These are phyloP conservation scores for Allium sativum DNA, from an alignment of 106 monocot genomes.

Conservation along the genomic window DNA sequence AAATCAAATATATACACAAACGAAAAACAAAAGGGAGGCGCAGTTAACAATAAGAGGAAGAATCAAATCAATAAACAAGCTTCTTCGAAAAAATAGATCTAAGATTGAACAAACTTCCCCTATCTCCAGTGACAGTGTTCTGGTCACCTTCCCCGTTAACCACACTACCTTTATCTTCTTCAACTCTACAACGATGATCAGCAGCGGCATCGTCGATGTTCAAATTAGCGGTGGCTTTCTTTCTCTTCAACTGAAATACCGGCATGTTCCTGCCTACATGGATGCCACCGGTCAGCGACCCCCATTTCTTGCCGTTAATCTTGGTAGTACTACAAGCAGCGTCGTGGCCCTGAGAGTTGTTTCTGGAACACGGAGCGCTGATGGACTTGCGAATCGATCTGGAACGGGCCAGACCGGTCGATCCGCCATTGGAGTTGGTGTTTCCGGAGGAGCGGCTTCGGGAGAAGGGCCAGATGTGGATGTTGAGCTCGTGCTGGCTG, in stretches of 20 bases:
- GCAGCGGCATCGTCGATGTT: too few species aligned
- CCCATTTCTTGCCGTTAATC: constrained; percentile 4
- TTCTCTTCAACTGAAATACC: constrained; percentile 25
- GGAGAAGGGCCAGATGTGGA: constrained; percentile 59
- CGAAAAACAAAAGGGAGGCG: too few species aligned
- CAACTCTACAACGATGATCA: too few species aligned
- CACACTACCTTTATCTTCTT: background rate
- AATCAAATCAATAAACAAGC: too few species aligned
- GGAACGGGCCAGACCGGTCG: background rate
- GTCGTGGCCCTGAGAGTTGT: constrained; percentile 37
- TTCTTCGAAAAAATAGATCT: constrained; percentile 48
- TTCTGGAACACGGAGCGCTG: constrained; percentile 49
- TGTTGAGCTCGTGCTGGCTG: constrained; percentile 27
- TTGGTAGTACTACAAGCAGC: constrained; percentile 1
- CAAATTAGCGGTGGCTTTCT: too few species aligned
- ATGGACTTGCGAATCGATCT: constrained; percentile 14
- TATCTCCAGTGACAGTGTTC: constrained; percentile 1
- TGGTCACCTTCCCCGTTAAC: constrained; percentile 4
- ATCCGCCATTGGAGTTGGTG: background rate
- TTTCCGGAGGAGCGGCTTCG: constrained; percentile 55
- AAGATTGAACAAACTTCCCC: constrained; percentile 17
- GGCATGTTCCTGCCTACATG: constrained; percentile 33
- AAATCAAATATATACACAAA: too few species aligned
- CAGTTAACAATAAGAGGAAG: too few species aligned
- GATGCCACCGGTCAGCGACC: constrained; percentile 16